These are phyloP conservation scores for Funneliformis mosseae DNA, from an alignment of 192 early-diverging fungal species.

Conservation along the genomic window DNA sequence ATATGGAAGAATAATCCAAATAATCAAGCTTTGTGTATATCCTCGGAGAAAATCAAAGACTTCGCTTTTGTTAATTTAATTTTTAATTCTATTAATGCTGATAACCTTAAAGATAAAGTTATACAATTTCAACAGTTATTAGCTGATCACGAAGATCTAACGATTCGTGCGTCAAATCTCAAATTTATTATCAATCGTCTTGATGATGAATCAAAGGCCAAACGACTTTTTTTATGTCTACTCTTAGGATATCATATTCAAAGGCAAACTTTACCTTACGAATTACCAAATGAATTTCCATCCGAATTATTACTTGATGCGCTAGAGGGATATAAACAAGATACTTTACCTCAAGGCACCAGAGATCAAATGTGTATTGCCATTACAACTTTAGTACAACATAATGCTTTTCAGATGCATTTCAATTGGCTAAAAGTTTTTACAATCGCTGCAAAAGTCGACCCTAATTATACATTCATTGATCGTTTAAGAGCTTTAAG, in stretches of 20 bases:
- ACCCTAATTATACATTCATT: neutral
- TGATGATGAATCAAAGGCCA: neutral
- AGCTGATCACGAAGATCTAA: neutral
- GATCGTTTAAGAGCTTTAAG: neutral
- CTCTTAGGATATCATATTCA: neutral
- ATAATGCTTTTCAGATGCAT: neutral
- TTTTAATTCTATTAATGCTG: neutral
- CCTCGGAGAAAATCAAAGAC: neutral
- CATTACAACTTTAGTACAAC: neutral
- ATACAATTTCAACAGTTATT: neutral
- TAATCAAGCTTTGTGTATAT: neutral
- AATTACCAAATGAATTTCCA: neutral
- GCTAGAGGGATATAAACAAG: neutral
- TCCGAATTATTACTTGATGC: neutral
- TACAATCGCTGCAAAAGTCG: neutral
- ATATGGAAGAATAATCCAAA: neutral
- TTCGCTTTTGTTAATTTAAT: neutral
- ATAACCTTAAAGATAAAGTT: conserved; percentile 9
- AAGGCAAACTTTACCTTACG: neutral
- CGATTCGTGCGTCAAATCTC: neutral
- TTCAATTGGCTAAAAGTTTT: neutral
- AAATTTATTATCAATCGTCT: neutral
- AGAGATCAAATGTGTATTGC: neutral
- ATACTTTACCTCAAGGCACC: neutral
- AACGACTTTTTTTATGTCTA: neutral